phyloP scores from a whole-genome alignment of 2,329 filamentous ascomycete species.

The Fusarium guadeloupense region DNA sequence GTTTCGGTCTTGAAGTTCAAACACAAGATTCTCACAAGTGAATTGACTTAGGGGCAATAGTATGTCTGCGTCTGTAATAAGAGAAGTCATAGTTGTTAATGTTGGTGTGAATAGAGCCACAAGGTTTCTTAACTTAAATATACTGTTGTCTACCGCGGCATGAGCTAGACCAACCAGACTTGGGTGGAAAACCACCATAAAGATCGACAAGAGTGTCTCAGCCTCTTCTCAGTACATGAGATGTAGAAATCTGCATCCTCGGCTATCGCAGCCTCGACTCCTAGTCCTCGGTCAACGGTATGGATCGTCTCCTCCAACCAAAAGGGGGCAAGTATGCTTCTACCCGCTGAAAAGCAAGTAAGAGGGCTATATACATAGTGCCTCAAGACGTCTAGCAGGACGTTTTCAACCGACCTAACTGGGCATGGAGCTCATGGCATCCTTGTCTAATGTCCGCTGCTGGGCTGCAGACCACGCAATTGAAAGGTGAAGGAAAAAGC shows the following conservation, averaged over 20 bases:
- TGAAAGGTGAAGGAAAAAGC: constrained; percentile 8
- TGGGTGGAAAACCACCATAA: constrained; percentile 38
- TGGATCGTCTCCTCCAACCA: constrained; percentile 21
- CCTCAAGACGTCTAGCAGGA: neutral
- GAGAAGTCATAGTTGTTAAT: too few species aligned
- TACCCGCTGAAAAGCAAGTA: constrained; percentile 22
- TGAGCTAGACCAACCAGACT: constrained; percentile 27
- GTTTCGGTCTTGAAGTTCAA: neutral
- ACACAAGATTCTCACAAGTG: neutral
- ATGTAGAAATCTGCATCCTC: constrained; percentile 26
- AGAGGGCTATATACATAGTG: neutral
- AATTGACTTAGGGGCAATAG: too few species aligned
- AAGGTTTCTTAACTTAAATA: neutral
- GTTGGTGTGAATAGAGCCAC: neutral
- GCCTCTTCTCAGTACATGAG: constrained; percentile 10
- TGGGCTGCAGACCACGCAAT: constrained; percentile 33
- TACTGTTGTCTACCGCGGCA: constrained; percentile 11
- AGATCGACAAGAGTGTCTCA: constrained; percentile 37
- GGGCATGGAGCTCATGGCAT: constrained; percentile 18
- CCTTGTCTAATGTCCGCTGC: constrained; percentile 27
- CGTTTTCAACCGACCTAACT: neutral
- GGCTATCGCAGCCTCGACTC: constrained; percentile 39
- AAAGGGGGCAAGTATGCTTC: constrained; percentile 10
- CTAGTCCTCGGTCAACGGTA: constrained; percentile 26
- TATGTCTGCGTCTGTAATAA: too few species aligned